These are phyloP conservation scores for Candida quercuum DNA, from an alignment of 805 yeast species.

Conservation along the genomic window DNA sequence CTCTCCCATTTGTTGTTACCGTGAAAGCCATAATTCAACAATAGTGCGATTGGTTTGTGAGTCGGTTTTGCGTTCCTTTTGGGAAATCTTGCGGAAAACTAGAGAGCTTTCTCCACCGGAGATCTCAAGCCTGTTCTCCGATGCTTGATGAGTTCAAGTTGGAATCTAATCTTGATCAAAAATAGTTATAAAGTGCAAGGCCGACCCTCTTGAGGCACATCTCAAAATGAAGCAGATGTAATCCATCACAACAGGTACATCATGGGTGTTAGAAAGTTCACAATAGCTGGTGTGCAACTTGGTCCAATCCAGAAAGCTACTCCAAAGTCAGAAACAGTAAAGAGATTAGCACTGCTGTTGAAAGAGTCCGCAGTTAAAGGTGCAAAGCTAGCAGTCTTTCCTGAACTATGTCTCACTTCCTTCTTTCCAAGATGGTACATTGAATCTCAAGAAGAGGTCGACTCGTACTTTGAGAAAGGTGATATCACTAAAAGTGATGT, in stretches of 20 bases:
- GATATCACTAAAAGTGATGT: slow-evolving; percentile 25
- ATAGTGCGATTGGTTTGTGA: too few species aligned
- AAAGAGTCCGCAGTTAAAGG: slow-evolving; percentile 27
- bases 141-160: too few species aligned
- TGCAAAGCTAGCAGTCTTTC: slow-evolving; percentile 30
- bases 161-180: too few species aligned
- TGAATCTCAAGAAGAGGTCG: slow-evolving; percentile 29
- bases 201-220: too few species aligned
- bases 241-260: slow-evolving; percentile 6
- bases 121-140: too few species aligned
- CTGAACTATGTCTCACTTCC: slow-evolving; percentile 32
- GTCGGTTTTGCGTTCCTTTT: too few species aligned
- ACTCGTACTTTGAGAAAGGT: slow-evolving; percentile 30
- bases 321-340: slow-evolving; percentile 25
- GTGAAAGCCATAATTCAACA: too few species aligned
- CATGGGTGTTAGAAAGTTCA: slow-evolving; percentile 23
- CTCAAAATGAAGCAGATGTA: too few species aligned
- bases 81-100: too few species aligned
- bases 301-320: slow-evolving; percentile 30
- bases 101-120: too few species aligned
- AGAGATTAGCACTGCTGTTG: slow-evolving; percentile 25
- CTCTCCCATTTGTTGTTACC: too few species aligned
- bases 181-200: too few species aligned
- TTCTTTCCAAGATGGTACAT: slow-evolving; percentile 34
- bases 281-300: slow-evolving; percentile 30